These are phyloP conservation scores for Fusarium succisae DNA, from an alignment of 2,329 filamentous ascomycete species.

Conservation along the genomic window DNA sequence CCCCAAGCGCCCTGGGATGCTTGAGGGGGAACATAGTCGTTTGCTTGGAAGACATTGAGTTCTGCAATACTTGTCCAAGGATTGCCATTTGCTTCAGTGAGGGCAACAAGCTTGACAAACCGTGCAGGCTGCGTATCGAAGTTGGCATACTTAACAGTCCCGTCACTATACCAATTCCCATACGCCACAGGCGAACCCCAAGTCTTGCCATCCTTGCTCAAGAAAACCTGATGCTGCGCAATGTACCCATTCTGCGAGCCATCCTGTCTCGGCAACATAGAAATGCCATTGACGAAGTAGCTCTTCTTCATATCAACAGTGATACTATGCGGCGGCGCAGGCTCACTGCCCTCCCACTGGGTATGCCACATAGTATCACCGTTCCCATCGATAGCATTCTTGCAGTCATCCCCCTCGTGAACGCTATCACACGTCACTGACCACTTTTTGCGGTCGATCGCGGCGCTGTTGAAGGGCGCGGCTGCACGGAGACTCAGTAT, in stretches of 20 bases:
- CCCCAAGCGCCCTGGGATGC: constrained; percentile 14
- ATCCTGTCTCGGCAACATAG: constrained; percentile 29
- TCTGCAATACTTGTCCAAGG: constrained; percentile 26
- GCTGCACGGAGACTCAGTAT: constrained; percentile 22
- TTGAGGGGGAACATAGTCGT: not conserved
- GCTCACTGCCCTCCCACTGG: not conserved
- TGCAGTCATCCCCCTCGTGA: constrained; percentile 8
- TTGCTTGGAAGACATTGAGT: constrained; percentile 19
- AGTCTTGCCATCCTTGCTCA: constrained; percentile 15
- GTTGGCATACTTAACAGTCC: constrained; percentile 22
- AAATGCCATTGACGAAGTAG: constrained; percentile 20
- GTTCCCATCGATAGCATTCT: constrained; percentile 13
- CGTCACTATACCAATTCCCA: constrained; percentile 25
- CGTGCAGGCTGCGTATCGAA: constrained; percentile 23
- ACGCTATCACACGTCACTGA: constrained; percentile 19
- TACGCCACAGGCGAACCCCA: constrained; percentile 22
- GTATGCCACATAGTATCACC: constrained; percentile 17
- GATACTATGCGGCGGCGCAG: constrained; percentile 22
- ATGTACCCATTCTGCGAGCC: constrained; percentile 9
- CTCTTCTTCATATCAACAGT: constrained; percentile 23
- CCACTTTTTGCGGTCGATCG: constrained; percentile 18
- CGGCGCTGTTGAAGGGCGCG: not conserved
- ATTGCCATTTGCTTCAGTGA: constrained; percentile 1
- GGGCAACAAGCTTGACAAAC: constrained; percentile 2
- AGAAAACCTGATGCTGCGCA: not conserved